Evolutionary conservation across 306 rosid species (phyloP).

Genomic region (Luffa acutangula): DNA sequence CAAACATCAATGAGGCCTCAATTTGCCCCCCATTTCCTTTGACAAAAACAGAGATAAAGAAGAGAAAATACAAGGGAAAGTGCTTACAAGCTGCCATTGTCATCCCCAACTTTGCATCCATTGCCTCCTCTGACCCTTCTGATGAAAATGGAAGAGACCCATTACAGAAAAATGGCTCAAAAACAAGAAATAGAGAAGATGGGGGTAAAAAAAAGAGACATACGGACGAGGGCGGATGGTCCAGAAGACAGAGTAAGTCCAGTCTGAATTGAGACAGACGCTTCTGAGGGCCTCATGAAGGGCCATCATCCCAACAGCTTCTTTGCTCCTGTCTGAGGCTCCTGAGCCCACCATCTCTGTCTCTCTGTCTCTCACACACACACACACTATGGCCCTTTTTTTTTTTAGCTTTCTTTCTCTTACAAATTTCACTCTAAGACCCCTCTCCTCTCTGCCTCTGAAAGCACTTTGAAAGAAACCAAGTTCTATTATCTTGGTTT

Average conservation of each 20-base stretch:
- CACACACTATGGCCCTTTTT: slow-evolving; percentile 12
- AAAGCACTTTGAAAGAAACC: background rate
- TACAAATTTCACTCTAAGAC: slow-evolving; percentile 12
- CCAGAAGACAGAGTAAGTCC: slow-evolving; percentile 99
- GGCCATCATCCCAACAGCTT: slow-evolving; percentile 99
- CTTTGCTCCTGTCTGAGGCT: slow-evolving; percentile 94
- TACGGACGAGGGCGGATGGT: slow-evolving; percentile 99
- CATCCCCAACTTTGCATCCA: slow-evolving; percentile 99
- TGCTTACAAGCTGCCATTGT: slow-evolving; percentile 87
- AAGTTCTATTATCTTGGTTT: slow-evolving; percentile 7
- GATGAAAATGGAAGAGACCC: slow-evolving; percentile 30
- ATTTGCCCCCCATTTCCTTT: background rate
- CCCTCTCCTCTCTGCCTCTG: background rate
- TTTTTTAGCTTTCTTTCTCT: slow-evolving; percentile 12
- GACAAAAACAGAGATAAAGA: background rate
- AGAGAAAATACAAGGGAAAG: background rate
- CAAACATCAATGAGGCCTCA: background rate
- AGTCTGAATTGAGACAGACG: slow-evolving; percentile 59
- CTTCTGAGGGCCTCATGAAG: slow-evolving; percentile 99
- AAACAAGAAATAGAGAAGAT: slow-evolving; percentile 7
- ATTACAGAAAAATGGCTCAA: slow-evolving; percentile 17
- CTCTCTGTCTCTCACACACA: slow-evolving; percentile 19
- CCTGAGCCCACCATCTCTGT: slow-evolving; percentile 99
- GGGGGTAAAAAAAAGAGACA: slow-evolving; percentile 14
- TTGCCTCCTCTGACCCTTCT: slow-evolving; percentile 95